Evolutionary conservation across 2,329 filamentous ascomycete species (phyloP).

Genomic region (Colletotrichum salicis): DNA sequence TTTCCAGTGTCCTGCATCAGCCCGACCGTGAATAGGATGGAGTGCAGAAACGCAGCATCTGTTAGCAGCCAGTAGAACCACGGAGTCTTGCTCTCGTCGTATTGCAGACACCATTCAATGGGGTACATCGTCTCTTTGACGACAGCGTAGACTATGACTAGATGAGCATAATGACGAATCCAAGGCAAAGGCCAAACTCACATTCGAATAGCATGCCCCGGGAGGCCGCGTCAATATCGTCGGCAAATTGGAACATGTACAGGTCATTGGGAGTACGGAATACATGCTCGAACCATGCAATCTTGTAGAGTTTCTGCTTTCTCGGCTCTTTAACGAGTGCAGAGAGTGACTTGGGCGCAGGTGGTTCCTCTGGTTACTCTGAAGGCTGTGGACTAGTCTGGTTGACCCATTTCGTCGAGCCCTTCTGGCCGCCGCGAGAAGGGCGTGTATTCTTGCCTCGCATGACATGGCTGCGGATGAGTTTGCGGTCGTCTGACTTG

Average conservation of each 20-base stretch:
- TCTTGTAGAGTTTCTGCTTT: not conserved
- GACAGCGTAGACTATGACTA: conserved; percentile 3
- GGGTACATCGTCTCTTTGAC: conserved; percentile 42
- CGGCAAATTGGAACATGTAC: conserved; percentile 39
- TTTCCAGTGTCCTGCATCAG: conserved; percentile 32
- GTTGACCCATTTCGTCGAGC: not conserved
- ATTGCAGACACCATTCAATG: conserved; percentile 42
- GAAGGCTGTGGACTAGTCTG: not conserved
- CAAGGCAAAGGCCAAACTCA: not conserved
- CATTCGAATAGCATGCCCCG: conserved; percentile 25
- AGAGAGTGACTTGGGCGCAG: not conserved
- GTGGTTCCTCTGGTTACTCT: no score
- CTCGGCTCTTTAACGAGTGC: not conserved
- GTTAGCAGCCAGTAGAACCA: conserved; percentile 45
- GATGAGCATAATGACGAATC: not conserved
- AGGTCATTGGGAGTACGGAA: conserved; percentile 36
- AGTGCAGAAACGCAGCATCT: conserved; percentile 41
- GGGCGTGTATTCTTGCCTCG: conserved; percentile 33
- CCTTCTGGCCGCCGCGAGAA: not conserved
- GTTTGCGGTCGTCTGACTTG: conserved; percentile 39
- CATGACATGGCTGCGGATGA: conserved; percentile 37
- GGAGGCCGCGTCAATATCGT: conserved; percentile 23
- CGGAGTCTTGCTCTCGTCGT: conserved; percentile 36
- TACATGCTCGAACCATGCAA: not conserved
- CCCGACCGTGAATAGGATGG: conserved; percentile 40